Base-by-base conservation (phyloP, 176 grass and related monocot species). In the Rhynchospora breviuscula region DNA sequence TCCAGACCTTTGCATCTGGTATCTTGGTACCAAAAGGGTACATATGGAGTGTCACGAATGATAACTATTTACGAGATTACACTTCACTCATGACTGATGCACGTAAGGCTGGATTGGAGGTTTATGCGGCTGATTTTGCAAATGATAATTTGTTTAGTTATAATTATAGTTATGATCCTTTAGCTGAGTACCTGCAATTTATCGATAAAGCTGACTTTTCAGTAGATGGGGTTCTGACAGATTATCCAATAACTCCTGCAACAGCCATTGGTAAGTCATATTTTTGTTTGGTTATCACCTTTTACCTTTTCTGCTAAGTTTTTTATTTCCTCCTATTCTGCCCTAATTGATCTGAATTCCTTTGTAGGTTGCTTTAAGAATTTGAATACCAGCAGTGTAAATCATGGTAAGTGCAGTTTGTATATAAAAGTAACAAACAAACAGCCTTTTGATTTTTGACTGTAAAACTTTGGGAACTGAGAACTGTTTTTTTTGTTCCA, bases 141-240 rank as follows among this genome's bases (percentile, higher is more conserved):
- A 98, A 98, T 88, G 96, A 98, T 89, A 90, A 89, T 33, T 2
- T 59, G 79, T 83, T 98, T 18, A 88, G 90, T 40, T 98, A 87
- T 12, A 95, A 98, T 75, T 98, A 98, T 54, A 98, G 96, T 84
- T 98, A 93, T 76, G 93, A 98, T 84, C 96, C 95, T 8, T 76
- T 98, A 85, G 62, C 83, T 43, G 93, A 98, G 81, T 88, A 80
- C 72, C 79, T 98, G 13, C 79, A 17, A 29, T 98, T 91, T 59
- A 26, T 91, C 12, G 60, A 83, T 52, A 59, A 87, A 77, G 86
- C 53, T 29, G 67, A 23, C 14, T 98, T 91, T 82, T 87, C 90
- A 26, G 96, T 98, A 66, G 96, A 98, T 88, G 96, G 96, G 62
- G 86, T 98, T 10, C 59, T 98, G 51, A 72, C 96, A 2, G 96